These are phyloP conservation scores for Testicularia cyperi DNA, from an alignment of 1,284 basidiomycete genomes.

Conservation along the genomic window DNA sequence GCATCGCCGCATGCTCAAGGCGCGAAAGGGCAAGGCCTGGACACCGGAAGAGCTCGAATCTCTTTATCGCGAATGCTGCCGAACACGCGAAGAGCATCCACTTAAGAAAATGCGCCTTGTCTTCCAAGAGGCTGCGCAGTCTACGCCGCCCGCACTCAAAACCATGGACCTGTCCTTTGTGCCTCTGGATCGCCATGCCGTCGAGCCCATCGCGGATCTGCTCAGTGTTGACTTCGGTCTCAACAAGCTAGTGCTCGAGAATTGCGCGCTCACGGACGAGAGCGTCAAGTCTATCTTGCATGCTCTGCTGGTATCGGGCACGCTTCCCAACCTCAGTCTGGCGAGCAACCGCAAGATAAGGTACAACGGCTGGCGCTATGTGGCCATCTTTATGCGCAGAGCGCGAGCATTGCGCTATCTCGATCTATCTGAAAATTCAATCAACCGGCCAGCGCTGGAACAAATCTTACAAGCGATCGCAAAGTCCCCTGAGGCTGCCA, in stretches of 20 bases:
- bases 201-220: slow-evolving; percentile 55
- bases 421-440: slow-evolving; percentile 80
- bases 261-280: slow-evolving; percentile 60
- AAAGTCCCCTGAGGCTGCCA: slow-evolving; percentile 13
- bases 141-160: slow-evolving; percentile 36
- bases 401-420: slow-evolving; percentile 76
- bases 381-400: slow-evolving; percentile 77
- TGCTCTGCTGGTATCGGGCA: slow-evolving; percentile 79
- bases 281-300: slow-evolving; percentile 86
- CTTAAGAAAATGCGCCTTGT: slow-evolving; percentile 53
- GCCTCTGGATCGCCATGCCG: slow-evolving; percentile 40
- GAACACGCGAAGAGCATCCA: slow-evolving; percentile 55
- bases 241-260: slow-evolving; percentile 52
- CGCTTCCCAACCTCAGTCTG: slow-evolving; percentile 79
- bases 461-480: slow-evolving; percentile 71
- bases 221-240: slow-evolving; percentile 56
- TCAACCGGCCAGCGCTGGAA: slow-evolving; percentile 76
- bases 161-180: slow-evolving; percentile 51
- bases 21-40: slow-evolving; percentile 35
- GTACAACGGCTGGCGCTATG: slow-evolving; percentile 73
- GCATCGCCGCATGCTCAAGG: slow-evolving; percentile 41
- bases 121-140: slow-evolving; percentile 45
- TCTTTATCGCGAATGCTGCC: slow-evolving; percentile 56
- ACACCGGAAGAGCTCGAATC: slow-evolving; percentile 51
- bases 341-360: slow-evolving; percentile 83